phyloP scores from a whole-genome alignment of 352 stramenopile species.

The Globisporangium cystogenes region DNA sequence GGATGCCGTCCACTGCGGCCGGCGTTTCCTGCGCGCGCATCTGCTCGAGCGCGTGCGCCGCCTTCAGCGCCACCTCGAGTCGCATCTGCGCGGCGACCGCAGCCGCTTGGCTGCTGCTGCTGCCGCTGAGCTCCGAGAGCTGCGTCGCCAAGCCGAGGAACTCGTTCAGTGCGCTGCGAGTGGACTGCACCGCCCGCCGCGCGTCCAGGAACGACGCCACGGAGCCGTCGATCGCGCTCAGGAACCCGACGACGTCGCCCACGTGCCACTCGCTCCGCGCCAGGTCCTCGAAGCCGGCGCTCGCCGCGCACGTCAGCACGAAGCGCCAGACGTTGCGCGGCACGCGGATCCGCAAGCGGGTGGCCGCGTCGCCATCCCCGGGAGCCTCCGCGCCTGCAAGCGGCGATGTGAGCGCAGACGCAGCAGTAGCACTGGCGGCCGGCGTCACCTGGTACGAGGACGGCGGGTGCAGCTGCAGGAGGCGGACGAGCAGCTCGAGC shows the following conservation, averaged over 20 bases:
- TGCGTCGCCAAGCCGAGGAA: conserved; percentile 19
- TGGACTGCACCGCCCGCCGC: conserved; percentile 19
- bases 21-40: conserved; percentile 18
- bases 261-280: conserved; percentile 29
- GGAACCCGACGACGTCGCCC: conserved; percentile 21
- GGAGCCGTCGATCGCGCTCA: conserved; percentile 10
- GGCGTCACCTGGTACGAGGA: conserved; percentile 19
- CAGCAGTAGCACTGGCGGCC: background rate
- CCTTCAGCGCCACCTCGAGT: conserved; percentile 22
- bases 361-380: background rate
- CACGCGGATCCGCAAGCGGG: conserved; percentile 15
- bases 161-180: conserved; percentile 16
- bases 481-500: conserved; percentile 32
- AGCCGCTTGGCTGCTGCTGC: background rate
- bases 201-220: conserved; percentile 16
- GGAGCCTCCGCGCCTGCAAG: background rate
- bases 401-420: too few relatives aligned
- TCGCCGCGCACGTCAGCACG: conserved; percentile 27
- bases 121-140: conserved; percentile 11
- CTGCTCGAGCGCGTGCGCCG: conserved; percentile 14
- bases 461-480: conserved; percentile 30
- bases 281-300: conserved; percentile 17
- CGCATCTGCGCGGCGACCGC: conserved; percentile 15
- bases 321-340: conserved; percentile 32
- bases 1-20: conserved; percentile 16